These are phyloP conservation scores for Backusella morwellensis DNA, from an alignment of 192 early-diverging fungal genomes.

Conservation along the genomic window DNA sequence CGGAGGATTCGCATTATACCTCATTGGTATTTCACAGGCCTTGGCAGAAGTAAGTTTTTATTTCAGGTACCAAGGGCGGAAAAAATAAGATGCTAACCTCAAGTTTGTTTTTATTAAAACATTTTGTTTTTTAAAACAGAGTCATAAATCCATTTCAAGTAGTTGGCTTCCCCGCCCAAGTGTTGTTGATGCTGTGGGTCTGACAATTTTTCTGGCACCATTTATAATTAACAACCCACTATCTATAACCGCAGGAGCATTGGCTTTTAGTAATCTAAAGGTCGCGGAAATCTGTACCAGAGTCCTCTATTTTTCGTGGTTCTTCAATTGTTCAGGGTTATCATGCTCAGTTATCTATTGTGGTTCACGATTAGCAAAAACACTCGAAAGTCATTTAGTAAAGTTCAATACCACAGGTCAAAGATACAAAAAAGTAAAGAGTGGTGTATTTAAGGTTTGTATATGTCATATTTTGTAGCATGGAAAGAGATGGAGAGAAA, in stretches of 20 bases:
- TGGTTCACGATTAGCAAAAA: slow-evolving; percentile 10
- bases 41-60: slow-evolving; percentile 24
- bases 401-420: slow-evolving; percentile 16
- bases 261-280: slow-evolving; percentile 1
- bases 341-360: slow-evolving; percentile 13
- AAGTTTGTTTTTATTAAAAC: neutral
- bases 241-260: slow-evolving; percentile 17
- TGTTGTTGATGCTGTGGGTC: slow-evolving; percentile 24
- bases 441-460: slow-evolving; percentile 22
- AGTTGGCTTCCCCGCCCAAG: slow-evolving; percentile 27
- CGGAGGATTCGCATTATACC: slow-evolving; percentile 20
- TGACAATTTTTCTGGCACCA: slow-evolving; percentile 13
- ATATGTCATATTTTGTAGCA: neutral
- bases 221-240: slow-evolving; percentile 19
- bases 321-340: slow-evolving; percentile 12
- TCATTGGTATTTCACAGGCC: slow-evolving; percentile 30
- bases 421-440: slow-evolving; percentile 17
- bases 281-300: slow-evolving; percentile 12
- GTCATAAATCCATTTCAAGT: slow-evolving; percentile 16
- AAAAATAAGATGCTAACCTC: neutral
- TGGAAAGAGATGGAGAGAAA: neutral
- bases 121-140: slow-evolving; percentile 8
- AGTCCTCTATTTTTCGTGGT: slow-evolving; percentile 29
- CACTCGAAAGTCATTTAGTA: slow-evolving; percentile 10
- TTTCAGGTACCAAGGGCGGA: neutral